phyloP scores from a whole-genome alignment of 139 green algal genomes.

The Diplosphaera chodatii region DNA sequence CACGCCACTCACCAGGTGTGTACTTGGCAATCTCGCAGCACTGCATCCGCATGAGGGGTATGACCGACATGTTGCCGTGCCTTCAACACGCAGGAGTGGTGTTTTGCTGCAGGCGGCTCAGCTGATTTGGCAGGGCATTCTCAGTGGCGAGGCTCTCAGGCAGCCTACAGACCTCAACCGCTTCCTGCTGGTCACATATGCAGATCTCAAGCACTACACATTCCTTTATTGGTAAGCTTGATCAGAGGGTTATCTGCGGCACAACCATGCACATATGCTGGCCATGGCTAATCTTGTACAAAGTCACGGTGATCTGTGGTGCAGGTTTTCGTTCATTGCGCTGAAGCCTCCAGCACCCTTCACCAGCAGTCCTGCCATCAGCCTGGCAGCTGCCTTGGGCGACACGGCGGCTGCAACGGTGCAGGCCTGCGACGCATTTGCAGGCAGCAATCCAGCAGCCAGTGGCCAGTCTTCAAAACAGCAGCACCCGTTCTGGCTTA shows the following conservation, averaged over 20 bases:
- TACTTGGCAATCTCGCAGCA: too few species aligned
- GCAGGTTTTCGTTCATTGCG: constrained; percentile 74
- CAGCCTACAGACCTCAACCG: constrained; percentile 22
- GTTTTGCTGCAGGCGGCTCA: constrained; percentile 23
- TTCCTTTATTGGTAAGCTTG: constrained; percentile 84
- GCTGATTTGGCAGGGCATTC: constrained; percentile 63
- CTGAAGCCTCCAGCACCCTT: constrained; percentile 60
- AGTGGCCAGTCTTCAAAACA: background rate
- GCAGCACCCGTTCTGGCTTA: background rate
- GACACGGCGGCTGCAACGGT: background rate
- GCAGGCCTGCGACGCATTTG: background rate
- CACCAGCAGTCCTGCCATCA: background rate
- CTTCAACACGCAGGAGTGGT: too few species aligned
- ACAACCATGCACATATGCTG: too few species aligned
- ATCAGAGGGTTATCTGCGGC: too few species aligned
- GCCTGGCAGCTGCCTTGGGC: constrained; percentile 5
- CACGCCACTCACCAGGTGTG: background rate
- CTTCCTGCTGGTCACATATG: constrained; percentile 70
- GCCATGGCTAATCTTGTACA: too few species aligned
- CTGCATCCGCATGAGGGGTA: too few species aligned
- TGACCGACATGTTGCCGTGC: too few species aligned
- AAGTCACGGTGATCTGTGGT: too few species aligned
- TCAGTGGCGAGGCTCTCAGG: constrained; percentile 31
- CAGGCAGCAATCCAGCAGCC: background rate
- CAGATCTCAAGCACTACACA: constrained; percentile 86